Percentiles rank a stretch among this genome's conserved stretches.
Conservation (phyloP, 78 protist genomes). For the Dictyostelium capitatum region DNA sequence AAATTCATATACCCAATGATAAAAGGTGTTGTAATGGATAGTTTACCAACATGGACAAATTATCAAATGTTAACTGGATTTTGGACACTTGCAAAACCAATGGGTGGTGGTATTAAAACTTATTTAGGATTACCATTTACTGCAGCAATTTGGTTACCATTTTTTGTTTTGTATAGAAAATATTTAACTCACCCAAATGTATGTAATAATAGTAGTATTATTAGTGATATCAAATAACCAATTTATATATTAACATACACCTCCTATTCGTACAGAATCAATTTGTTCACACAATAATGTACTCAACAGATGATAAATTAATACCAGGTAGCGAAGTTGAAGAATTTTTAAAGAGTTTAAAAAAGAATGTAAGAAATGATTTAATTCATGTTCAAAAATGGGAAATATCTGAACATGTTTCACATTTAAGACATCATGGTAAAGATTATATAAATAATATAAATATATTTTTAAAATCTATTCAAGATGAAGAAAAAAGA, state of each 20-base stretch:
- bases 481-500: neutral
- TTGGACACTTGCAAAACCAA: neutral
- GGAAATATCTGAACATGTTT: conserved; percentile 43
- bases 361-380: neutral
- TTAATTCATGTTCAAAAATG: neutral
- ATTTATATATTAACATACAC: no score
- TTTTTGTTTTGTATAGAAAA: conserved; percentile 3
- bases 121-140: neutral
- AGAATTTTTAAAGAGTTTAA: neutral
- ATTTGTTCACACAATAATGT: conserved; percentile 34
- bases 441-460: conserved; percentile 29
- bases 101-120: neutral
- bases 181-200: conserved; percentile 38
- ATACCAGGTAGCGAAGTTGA: conserved; percentile 40
- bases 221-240: no score
- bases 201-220: neutral
- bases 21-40: conserved; percentile 59
- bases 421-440: conserved; percentile 18
- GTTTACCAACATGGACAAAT: conserved; percentile 51
- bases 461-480: conserved; percentile 1
- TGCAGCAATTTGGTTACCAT: neutral
- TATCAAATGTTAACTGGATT: conserved; percentile 3
- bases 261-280: conserved; percentile 42
- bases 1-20: conserved; percentile 40
- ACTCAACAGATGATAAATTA: conserved; percentile 38